A percentile compares a stretch with the other conserved stretches of the same genome.
Evolutionary conservation across 202 grass and related monocot species (phyloP).

Genomic region (Panicum hallii): DNA sequence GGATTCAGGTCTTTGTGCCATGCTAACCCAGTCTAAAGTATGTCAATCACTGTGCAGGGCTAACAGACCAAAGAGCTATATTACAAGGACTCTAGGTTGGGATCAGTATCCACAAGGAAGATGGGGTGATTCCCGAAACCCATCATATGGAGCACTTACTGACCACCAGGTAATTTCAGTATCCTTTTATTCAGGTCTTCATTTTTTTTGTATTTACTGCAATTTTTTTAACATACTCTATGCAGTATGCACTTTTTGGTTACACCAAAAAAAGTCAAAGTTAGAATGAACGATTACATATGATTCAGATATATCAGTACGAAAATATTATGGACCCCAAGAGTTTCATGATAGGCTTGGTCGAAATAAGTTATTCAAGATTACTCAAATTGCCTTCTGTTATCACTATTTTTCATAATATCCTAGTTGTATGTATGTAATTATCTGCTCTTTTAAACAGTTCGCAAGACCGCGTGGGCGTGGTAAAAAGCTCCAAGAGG

Average conservation of each 20-base stretch:
- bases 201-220: neutral
- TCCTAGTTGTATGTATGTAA: constrained; percentile 22
- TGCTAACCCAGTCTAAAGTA: constrained; percentile 27
- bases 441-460: constrained; percentile 43
- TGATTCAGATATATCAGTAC: neutral
- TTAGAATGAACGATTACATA: neutral
- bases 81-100: constrained; percentile 79
- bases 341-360: neutral
- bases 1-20: constrained; percentile 2
- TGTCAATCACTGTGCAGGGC: constrained; percentile 59
- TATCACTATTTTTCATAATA: constrained; percentile 8
- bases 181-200: neutral
- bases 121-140: constrained; percentile 86
- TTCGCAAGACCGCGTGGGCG: constrained; percentile 74
- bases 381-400: constrained; percentile 7
- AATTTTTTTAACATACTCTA: neutral
- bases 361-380: constrained; percentile 8
- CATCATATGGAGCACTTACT: constrained; percentile 74
- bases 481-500: constrained; percentile 79
- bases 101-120: constrained; percentile 81
- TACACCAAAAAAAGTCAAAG: neutral
- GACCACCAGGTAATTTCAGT: constrained; percentile 59
- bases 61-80: constrained; percentile 93
- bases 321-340: no score
- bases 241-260: constrained; percentile 15